These are phyloP conservation scores for Camellia lanceoleosa DNA, from an alignment of 148 eudicot species.

Conservation along the genomic window DNA sequence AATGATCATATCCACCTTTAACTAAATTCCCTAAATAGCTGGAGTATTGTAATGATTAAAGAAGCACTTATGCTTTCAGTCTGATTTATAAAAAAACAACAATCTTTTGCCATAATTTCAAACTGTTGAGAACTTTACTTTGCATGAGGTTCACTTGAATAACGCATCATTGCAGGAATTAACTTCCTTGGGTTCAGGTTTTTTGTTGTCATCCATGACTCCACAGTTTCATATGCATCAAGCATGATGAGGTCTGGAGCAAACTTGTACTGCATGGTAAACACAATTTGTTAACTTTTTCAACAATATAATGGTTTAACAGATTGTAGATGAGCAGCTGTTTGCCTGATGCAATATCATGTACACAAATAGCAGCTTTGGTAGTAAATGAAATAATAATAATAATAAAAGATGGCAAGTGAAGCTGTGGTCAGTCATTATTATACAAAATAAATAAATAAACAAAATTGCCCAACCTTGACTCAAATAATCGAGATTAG, in stretches of 20 bases:
- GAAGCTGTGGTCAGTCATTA: not conserved
- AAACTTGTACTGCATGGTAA: constrained; percentile 78
- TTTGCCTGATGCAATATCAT: not conserved
- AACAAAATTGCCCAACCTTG: constrained; percentile 3
- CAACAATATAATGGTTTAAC: not conserved
- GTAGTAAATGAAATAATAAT: not conserved
- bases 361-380: not conserved
- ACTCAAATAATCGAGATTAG: constrained; percentile 6
- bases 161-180: constrained; percentile 99
- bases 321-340: not conserved
- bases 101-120: not conserved
- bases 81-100: not conserved
- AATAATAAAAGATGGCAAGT: not conserved
- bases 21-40: not conserved
- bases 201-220: constrained; percentile 89
- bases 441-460: not conserved
- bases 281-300: constrained; percentile 1
- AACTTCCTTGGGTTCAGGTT: constrained; percentile 88
- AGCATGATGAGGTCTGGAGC: constrained; percentile 99
- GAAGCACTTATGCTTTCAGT: not conserved
- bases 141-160: constrained; percentile 97
- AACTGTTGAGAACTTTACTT: constrained; percentile 43
- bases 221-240: constrained; percentile 99
- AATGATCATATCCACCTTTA: no score
- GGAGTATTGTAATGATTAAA: not conserved